These are phyloP conservation scores for Fraxinus paxiana DNA, from an alignment of 305 asterid species.

Conservation along the genomic window DNA sequence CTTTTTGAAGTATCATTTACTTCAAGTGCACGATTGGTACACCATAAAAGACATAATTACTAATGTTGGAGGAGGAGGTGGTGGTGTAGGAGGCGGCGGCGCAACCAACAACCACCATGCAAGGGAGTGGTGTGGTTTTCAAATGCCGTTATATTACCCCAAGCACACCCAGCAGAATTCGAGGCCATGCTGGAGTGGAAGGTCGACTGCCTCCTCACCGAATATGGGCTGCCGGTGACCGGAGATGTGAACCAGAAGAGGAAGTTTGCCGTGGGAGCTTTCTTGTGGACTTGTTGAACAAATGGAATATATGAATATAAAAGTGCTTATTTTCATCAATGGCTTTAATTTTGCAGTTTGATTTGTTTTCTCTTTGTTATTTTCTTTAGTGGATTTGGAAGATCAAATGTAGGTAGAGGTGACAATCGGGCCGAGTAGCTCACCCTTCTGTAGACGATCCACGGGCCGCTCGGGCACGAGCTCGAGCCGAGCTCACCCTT, in stretches of 20 bases:
- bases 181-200: slow-evolving; percentile 72
- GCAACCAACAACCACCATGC: slow-evolving; percentile 10
- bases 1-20: not conserved
- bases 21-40: not conserved
- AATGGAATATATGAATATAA: not conserved
- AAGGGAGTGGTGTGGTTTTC: slow-evolving; percentile 38
- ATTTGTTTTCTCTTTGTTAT: not conserved
- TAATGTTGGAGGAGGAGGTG: not conserved
- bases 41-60: not conserved
- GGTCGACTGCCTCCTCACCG: slow-evolving; percentile 46
- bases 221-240: slow-evolving; percentile 46
- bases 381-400: not conserved
- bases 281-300: slow-evolving; percentile 46
- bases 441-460: no score
- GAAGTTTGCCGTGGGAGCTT: slow-evolving; percentile 71
- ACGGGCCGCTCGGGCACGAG: no score
- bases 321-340: not conserved
- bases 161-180: slow-evolving; percentile 53
- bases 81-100: slow-evolving; percentile 2
- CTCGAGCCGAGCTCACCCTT: no score
- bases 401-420: not conserved
- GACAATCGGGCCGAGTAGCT: no score
- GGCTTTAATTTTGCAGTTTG: not conserved
- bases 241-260: slow-evolving; percentile 67
- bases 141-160: slow-evolving; percentile 75